A percentile compares a stretch with the other conserved stretches of the same genome.
Evolutionary conservation across 441 rosid genomes (phyloP).

Genomic region (Eutrema salsugineum): DNA sequence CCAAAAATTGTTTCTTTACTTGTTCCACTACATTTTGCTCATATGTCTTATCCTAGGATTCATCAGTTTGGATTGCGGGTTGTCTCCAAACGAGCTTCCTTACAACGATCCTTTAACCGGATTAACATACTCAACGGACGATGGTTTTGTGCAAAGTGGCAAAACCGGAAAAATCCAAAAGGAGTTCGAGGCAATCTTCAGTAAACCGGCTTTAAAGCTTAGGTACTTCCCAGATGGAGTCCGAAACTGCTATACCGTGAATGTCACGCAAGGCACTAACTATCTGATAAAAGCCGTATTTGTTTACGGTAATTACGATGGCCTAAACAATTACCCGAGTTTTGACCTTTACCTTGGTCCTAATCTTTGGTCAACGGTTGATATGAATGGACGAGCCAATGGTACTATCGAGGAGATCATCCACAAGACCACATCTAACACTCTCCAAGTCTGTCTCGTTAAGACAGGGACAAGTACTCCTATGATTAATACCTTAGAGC

Average conservation of each 20-base stretch:
- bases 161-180: conserved; percentile 10
- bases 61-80: conserved; percentile 53
- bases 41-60: conserved; percentile 32
- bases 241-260: conserved; percentile 45
- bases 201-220: conserved; percentile 13
- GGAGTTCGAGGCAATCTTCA: neutral
- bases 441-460: conserved; percentile 36
- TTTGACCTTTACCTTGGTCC: conserved; percentile 45
- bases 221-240: conserved; percentile 47
- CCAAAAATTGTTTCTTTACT: neutral
- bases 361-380: conserved; percentile 34
- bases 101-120: conserved; percentile 23
- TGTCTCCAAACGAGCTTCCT: conserved; percentile 5
- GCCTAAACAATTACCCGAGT: conserved; percentile 18
- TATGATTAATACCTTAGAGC: conserved; percentile 46
- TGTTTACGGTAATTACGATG: conserved; percentile 48
- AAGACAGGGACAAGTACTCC: conserved; percentile 37
- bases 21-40: neutral
- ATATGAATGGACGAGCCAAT: neutral
- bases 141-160: conserved; percentile 23
- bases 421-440: conserved; percentile 12
- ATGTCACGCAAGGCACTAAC: conserved; percentile 23
- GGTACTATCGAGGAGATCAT: conserved; percentile 33
- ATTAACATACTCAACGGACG: conserved; percentile 32
- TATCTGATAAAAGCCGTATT: conserved; percentile 36